These are phyloP conservation scores for Parafenestella ontariensis DNA, from an alignment of 2,329 filamentous ascomycete genomes.

Conservation along the genomic window DNA sequence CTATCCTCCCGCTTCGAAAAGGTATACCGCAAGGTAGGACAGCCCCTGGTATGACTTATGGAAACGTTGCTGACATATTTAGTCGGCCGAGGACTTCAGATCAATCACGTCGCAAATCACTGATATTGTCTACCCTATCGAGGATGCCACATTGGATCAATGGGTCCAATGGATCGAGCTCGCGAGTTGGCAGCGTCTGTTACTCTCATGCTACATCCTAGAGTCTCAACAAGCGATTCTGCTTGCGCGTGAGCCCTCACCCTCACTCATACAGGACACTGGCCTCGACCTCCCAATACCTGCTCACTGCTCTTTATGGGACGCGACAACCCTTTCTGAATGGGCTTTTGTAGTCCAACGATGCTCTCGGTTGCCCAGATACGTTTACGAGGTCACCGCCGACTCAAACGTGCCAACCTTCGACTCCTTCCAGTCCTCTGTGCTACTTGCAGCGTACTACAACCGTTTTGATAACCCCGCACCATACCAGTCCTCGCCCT, in stretches of 20 bases:
- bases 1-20: constrained; percentile 49
- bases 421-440: constrained; percentile 47
- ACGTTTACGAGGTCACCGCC: constrained; percentile 34
- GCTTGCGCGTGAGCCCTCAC: constrained; percentile 32
- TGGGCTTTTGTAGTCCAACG: constrained; percentile 36
- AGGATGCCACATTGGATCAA: constrained; percentile 28
- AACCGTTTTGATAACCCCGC: constrained; percentile 28
- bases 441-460: constrained; percentile 47
- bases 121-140: constrained; percentile 23
- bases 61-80: constrained; percentile 14
- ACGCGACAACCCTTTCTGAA: constrained; percentile 31
- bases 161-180: constrained; percentile 46
- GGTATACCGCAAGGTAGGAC: constrained; percentile 45
- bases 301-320: constrained; percentile 46
- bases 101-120: constrained; percentile 20
- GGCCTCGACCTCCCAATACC: constrained; percentile 50
- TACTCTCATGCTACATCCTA: constrained; percentile 53
- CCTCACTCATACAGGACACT: constrained; percentile 23
- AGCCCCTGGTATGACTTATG: neutral
- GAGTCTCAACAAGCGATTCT: constrained; percentile 49
- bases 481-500: constrained; percentile 18
- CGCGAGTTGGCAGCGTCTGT: constrained; percentile 45
- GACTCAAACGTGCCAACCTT: constrained; percentile 16
- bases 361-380: constrained; percentile 23
- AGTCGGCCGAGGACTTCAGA: constrained; percentile 33